These are phyloP conservation scores for Porodaedalea pini DNA, from an alignment of 1,284 basidiomycete genomes.

Conservation along the genomic window DNA sequence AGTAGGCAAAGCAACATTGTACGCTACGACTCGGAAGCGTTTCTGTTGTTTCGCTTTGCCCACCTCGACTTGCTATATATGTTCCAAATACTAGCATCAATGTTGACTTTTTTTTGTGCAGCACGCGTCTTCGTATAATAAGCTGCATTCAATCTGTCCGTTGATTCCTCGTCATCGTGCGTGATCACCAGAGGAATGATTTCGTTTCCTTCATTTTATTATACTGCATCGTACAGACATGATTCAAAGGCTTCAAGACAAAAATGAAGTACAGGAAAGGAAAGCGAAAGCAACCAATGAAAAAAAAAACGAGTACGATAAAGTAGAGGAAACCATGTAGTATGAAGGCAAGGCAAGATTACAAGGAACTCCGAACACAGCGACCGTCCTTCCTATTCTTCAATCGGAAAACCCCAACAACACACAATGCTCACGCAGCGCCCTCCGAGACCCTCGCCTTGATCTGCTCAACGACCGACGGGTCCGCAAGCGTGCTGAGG, in stretches of 20 bases:
- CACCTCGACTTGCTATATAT: too few relatives aligned
- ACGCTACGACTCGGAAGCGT: too few relatives aligned
- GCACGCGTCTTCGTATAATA: too few relatives aligned
- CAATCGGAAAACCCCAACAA: neutral
- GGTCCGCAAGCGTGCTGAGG: constrained; percentile 87
- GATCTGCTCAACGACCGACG: constrained; percentile 77
- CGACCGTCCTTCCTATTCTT: neutral
- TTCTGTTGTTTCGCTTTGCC: too few relatives aligned
- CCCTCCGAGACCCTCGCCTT: constrained; percentile 64
- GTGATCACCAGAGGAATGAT: too few relatives aligned
- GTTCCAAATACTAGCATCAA: too few relatives aligned
- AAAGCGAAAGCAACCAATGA: neutral
- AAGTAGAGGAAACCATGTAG: neutral
- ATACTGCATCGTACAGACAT: neutral
- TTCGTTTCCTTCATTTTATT: constrained; percentile 1
- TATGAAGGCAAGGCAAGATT: neutral
- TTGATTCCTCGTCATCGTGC: too few relatives aligned
- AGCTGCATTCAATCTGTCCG: too few relatives aligned
- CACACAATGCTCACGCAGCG: neutral
- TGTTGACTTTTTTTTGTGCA: too few relatives aligned
- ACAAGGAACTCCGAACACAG: neutral
- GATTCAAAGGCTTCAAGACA: too few relatives aligned
- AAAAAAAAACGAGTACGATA: neutral
- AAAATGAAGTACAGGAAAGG: neutral
- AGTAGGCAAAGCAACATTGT: too few relatives aligned